These are phyloP conservation scores for Vanrija pseudolonga DNA, from an alignment of 1,284 basidiomycete genomes.

Conservation along the genomic window DNA sequence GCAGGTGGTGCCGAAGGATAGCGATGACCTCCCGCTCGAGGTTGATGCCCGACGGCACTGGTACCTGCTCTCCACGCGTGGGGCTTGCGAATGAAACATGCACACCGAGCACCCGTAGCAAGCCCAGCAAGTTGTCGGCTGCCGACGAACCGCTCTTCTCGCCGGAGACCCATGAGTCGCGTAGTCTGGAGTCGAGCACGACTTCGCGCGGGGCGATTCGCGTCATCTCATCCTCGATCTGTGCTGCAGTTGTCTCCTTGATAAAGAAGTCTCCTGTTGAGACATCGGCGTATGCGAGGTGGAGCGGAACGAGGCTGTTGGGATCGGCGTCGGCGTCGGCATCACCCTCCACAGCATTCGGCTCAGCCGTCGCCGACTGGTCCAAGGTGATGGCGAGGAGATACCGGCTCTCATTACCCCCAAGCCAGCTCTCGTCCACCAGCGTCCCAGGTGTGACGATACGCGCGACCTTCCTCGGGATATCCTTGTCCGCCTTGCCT, in stretches of 20 bases:
- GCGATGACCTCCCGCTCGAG: conserved; percentile 54
- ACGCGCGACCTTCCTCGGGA: conserved; percentile 66
- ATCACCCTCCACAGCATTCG: neutral
- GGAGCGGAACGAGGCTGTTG: conserved; percentile 45
- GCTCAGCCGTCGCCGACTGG: neutral
- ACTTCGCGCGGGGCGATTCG: conserved; percentile 78
- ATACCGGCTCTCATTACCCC: conserved; percentile 81
- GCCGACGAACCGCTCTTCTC: neutral
- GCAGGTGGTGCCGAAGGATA: conserved; percentile 67
- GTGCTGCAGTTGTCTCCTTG: conserved; percentile 57
- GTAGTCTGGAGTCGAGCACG: conserved; percentile 60
- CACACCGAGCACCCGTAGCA: conserved; percentile 32
- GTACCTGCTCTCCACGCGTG: neutral
- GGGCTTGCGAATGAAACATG: conserved; percentile 35
- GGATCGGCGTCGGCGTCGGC: conserved; percentile 21
- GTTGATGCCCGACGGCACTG: neutral
- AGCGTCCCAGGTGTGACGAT: conserved; percentile 89
- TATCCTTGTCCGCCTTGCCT: conserved; percentile 8
- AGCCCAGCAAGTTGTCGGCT: conserved; percentile 3
- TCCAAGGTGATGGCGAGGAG: conserved; percentile 64
- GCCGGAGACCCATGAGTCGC: conserved; percentile 23
- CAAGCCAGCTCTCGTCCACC: conserved; percentile 81
- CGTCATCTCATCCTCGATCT: conserved; percentile 75
- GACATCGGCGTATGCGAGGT: conserved; percentile 86
- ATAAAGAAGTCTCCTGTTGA: conserved; percentile 91